Evolutionary conservation across 1,139 yeast genomes (phyloP).

Genomic region (Protomyces gravidus): DNA sequence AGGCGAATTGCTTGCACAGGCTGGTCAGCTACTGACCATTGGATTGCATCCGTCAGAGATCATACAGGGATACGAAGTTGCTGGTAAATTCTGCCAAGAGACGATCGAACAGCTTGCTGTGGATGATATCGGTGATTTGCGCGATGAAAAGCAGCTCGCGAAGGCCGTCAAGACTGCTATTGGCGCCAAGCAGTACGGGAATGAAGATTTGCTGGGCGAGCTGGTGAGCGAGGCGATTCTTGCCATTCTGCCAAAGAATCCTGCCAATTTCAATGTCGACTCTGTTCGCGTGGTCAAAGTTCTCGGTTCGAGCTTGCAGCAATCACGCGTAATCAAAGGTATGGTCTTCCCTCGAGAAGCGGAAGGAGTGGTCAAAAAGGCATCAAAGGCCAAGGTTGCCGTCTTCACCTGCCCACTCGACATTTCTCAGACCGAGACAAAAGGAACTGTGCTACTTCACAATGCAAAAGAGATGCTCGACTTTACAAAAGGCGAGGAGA

Average conservation of each 20-base stretch:
- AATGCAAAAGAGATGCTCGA: slow-evolving; percentile 96
- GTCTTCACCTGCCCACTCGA: slow-evolving; percentile 92
- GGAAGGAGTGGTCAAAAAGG: slow-evolving; percentile 75
- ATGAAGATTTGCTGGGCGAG: slow-evolving; percentile 68
- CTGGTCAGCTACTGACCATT: slow-evolving; percentile 74
- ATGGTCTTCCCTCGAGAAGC: slow-evolving; percentile 98
- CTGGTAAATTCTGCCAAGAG: slow-evolving; percentile 66
- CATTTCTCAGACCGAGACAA: slow-evolving; percentile 90
- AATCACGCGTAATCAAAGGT: slow-evolving; percentile 81
- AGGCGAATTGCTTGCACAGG: slow-evolving; percentile 81
- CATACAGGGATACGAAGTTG: slow-evolving; percentile 81
- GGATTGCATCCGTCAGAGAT: slow-evolving; percentile 89
- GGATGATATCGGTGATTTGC: slow-evolving; percentile 58
- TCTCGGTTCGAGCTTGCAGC: slow-evolving; percentile 79
- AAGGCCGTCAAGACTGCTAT: slow-evolving; percentile 83
- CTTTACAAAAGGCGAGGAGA: slow-evolving; percentile 93
- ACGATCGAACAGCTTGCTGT: slow-evolving; percentile 60
- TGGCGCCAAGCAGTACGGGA: slow-evolving; percentile 89
- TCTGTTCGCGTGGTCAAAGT: slow-evolving; percentile 91
- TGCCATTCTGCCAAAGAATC: slow-evolving; percentile 65
- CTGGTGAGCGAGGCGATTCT: slow-evolving; percentile 85
- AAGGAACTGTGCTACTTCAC: slow-evolving; percentile 91
- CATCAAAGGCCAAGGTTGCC: slow-evolving; percentile 74
- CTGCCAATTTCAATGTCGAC: slow-evolving; percentile 75
- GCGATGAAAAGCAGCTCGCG: slow-evolving; percentile 54